Base-by-base conservation (phyloP, 352 stramenopile species). In the Ophiocytium majus region DNA sequence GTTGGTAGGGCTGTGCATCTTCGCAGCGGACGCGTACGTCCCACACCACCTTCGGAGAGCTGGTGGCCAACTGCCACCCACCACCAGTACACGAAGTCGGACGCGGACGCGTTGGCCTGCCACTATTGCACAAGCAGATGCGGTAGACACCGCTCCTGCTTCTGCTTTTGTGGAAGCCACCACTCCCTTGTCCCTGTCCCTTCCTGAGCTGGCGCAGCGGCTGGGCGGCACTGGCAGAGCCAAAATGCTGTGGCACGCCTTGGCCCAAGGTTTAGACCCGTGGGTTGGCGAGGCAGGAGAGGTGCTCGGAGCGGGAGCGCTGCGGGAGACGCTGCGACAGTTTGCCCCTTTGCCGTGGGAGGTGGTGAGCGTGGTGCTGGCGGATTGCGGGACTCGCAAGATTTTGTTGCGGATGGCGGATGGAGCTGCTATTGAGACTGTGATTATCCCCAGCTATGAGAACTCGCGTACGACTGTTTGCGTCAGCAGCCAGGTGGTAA, bases 371-470 rank as follows among this genome's bases (percentile, higher is more conserved):
- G 74, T 82, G 66, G 78, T 63, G 33, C 83, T 83, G n/a, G 83
- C 88, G 28, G 82, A n/a, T 0, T 92, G 93, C 89, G 87, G 83
- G 1, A 94, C 92, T 9, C 92, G 91, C 5, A 95, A 95, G 88
- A 79, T 95, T 9, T 86, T 95, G 57, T 71, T 94, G 23, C 89
- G 89, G 79, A 85, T 94, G 76, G 83, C 57, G 82, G 90, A 94
- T 89, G 91, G 92, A 10, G 84, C 92, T 14, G 89, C 92, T 63
- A 91, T 94, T 28, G 92, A 95, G 86, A 93, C 91, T 63, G 92
- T 95, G 0, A 91, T 95, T 76, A 95, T 95, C 89, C 92, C 92
- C 79, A 91, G 87, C 88, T 80, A 90, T 19, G 89, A 88, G 63
- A 85, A 88, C 43, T 64, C 84, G 64, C 87, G 91, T 0, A 80